phyloP scores from a whole-genome alignment of 169 alveolate genomes.

The Plasmodium coatneyi region DNA sequence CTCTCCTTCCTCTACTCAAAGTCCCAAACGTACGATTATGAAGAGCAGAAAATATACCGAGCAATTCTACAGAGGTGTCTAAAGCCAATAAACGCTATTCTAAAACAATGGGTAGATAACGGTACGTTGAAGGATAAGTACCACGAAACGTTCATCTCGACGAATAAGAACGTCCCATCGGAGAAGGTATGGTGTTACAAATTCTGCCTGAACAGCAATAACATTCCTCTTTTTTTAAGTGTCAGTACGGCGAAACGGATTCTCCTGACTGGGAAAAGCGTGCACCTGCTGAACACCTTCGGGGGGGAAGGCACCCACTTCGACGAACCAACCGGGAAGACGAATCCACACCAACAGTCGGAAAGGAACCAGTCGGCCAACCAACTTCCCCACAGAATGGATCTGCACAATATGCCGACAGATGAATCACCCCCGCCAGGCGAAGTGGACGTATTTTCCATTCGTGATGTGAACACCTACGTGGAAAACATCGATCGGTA shows the following conservation, averaged over 20 bases:
- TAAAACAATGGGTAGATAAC: constrained; percentile 48
- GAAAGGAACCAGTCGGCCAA: no score
- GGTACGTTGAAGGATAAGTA: constrained; percentile 51
- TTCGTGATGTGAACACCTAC: constrained; percentile 15
- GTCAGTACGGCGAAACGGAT: constrained; percentile 38
- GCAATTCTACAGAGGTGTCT: constrained; percentile 36
- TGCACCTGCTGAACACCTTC: constrained; percentile 22
- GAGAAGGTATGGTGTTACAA: constrained; percentile 57
- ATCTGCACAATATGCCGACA: no score
- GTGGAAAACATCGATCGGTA: constrained; percentile 56
- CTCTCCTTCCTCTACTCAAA: constrained; percentile 58
- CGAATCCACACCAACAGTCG: no score
- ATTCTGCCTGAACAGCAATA: constrained; percentile 18
- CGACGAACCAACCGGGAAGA: neutral
- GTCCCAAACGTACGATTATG: constrained; percentile 65
- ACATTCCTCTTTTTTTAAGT: constrained; percentile 45
- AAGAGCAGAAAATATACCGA: constrained; percentile 43
- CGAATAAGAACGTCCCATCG: constrained; percentile 29
- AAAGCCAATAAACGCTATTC: constrained; percentile 44
- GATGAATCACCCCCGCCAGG: neutral
- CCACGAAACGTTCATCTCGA: constrained; percentile 47
- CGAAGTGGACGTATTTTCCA: constrained; percentile 13
- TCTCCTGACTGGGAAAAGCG: constrained; percentile 56
- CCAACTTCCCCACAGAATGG: neutral
- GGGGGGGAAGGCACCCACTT: neutral